Evolutionary conservation across 2,329 filamentous ascomycete species (phyloP).

Genomic region (Xylariaceae sp.): DNA sequence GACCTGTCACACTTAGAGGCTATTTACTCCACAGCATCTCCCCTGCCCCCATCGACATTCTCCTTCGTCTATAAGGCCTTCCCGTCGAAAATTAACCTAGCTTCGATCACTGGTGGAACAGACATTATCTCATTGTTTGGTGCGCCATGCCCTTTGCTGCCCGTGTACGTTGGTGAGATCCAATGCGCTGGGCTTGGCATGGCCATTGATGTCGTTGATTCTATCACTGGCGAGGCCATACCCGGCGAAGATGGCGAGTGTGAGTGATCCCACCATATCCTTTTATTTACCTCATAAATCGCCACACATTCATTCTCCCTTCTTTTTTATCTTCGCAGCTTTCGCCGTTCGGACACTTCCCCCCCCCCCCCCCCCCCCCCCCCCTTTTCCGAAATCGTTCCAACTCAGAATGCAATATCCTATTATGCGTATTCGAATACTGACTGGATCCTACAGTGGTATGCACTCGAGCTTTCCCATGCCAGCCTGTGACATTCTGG

Average conservation of each 20-base stretch:
- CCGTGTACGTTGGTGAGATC: conserved; percentile 68
- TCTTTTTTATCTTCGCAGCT: background rate
- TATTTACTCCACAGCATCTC: conserved; percentile 91
- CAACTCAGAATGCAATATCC: background rate
- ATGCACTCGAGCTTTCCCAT: conserved; percentile 80
- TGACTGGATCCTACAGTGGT: conserved; percentile 47
- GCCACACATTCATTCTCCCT: background rate
- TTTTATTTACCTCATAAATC: background rate
- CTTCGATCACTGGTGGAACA: conserved; percentile 90
- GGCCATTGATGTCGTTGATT: conserved; percentile 61
- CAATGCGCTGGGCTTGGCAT: conserved; percentile 75
- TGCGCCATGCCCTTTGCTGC: conserved; percentile 69
- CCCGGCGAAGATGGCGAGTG: conserved; percentile 69
- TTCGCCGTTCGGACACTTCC: background rate
- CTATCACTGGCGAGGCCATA: conserved; percentile 49
- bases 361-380: too few species aligned
- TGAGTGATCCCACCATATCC: background rate
- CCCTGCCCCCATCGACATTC: conserved; percentile 88
- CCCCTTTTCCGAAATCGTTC: background rate
- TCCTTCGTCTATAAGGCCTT: conserved; percentile 82
- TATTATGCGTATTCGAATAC: background rate
- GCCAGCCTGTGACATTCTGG: conserved; percentile 87
- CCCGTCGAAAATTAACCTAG: conserved; percentile 73
- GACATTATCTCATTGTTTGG: conserved; percentile 97
- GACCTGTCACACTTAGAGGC: conserved; percentile 65